Percentiles rank a stretch among this genome's conserved stretches.
phyloP scores from a whole-genome alignment of 768 basidiomycete species.

The Suillus variegatus region DNA sequence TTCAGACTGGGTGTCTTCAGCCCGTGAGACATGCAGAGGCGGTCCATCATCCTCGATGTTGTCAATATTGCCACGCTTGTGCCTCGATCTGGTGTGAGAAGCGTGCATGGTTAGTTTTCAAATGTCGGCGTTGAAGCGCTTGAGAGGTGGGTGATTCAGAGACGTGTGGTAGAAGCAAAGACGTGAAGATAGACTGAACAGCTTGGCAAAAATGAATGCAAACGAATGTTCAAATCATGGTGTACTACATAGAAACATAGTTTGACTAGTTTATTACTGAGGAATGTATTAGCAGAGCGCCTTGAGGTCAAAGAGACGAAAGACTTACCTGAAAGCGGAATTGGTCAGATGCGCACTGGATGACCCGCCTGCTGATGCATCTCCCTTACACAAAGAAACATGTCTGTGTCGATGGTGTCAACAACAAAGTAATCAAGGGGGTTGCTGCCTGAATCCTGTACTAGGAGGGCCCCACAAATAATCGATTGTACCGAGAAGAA shows the following conservation, averaged over 20 bases:
- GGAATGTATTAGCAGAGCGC: neutral
- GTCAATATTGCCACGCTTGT: slow-evolving; percentile 52
- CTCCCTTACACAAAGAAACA: neutral
- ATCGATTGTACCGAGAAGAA: slow-evolving; percentile 32
- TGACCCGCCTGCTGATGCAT: neutral
- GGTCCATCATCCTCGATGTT: slow-evolving; percentile 50
- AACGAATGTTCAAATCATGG: no score
- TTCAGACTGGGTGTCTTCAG: no score
- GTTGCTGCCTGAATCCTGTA: slow-evolving; percentile 13
- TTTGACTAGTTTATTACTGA: neutral
- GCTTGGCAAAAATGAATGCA: no score
- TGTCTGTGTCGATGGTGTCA: no score
- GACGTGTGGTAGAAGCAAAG: slow-evolving; percentile 24
- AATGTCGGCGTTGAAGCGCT: slow-evolving; percentile 6
- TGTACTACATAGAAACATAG: neutral
- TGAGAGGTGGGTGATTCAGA: slow-evolving; percentile 17
- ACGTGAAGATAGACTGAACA: slow-evolving; percentile 12
- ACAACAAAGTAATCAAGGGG: no score
- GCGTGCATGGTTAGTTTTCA: slow-evolving; percentile 33
- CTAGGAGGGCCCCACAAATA: slow-evolving; percentile 26
- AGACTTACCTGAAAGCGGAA: neutral
- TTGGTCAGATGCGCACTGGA: neutral
- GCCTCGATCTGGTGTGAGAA: slow-evolving; percentile 43
- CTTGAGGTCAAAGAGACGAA: neutral
- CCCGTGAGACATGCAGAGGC: slow-evolving; percentile 41